A percentile compares a stretch with the other conserved stretches of the same genome.
phyloP scores from a whole-genome alignment of 352 stramenopile genomes.

The Globisporangium nunn region DNA sequence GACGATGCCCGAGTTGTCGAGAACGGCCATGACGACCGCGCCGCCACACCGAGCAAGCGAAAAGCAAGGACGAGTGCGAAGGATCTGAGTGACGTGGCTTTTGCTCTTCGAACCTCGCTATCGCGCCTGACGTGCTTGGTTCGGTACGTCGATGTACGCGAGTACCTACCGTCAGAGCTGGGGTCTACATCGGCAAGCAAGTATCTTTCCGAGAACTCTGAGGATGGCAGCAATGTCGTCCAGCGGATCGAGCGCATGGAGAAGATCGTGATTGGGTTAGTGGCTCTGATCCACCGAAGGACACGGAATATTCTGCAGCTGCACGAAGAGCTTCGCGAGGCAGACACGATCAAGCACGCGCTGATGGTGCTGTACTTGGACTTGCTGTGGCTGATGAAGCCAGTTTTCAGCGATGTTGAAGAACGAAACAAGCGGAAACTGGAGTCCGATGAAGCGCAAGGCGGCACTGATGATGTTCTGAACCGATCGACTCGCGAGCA shows the following conservation, averaged over 20 bases:
- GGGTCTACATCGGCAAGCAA: not conserved
- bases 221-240: not conserved
- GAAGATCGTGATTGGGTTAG: conserved; percentile 21
- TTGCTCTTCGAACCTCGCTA: conserved; percentile 51
- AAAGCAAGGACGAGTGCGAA: conserved; percentile 23
- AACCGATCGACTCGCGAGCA: conserved; percentile 14
- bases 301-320: conserved; percentile 39
- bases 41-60: conserved; percentile 6
- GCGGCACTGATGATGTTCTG: conserved; percentile 4
- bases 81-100: conserved; percentile 63
- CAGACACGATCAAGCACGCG: conserved; percentile 57
- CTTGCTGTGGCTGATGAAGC: conserved; percentile 61
- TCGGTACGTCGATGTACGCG: conserved; percentile 53
- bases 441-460: conserved; percentile 8
- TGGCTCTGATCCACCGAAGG: conserved; percentile 40
- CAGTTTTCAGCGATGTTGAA: conserved; percentile 48
- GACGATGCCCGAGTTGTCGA: conserved; percentile 39
- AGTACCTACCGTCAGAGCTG: conserved; percentile 33
- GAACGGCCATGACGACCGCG: conserved; percentile 7
- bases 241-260: conserved; percentile 26
- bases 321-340: conserved; percentile 40
- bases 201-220: not conserved
- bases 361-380: conserved; percentile 69
- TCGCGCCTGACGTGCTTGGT: conserved; percentile 54
- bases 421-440: conserved; percentile 14